These are phyloP conservation scores for Niveomyces coronatus DNA, from an alignment of 2,329 filamentous ascomycete genomes.

Conservation along the genomic window DNA sequence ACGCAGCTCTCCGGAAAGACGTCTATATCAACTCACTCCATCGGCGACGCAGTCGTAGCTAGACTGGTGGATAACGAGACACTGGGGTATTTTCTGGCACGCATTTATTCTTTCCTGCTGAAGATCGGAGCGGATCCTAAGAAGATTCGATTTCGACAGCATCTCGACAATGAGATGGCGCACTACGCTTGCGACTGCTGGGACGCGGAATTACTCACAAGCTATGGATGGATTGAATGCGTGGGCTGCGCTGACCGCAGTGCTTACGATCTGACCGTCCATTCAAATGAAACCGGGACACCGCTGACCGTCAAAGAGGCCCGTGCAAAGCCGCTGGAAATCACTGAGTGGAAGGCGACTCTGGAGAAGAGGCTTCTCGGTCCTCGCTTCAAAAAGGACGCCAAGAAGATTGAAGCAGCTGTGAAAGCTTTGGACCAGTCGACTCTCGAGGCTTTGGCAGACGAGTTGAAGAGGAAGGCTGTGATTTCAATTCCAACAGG, in stretches of 20 bases:
- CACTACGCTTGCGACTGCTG: constrained; percentile 63
- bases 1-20: constrained; percentile 53
- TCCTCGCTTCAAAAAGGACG: constrained; percentile 57
- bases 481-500: constrained; percentile 9
- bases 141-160: constrained; percentile 60
- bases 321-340: constrained; percentile 46
- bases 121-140: constrained; percentile 50
- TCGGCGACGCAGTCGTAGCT: constrained; percentile 51
- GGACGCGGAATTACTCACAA: constrained; percentile 58
- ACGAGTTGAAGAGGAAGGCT: constrained; percentile 10
- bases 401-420: constrained; percentile 52
- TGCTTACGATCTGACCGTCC: constrained; percentile 56
- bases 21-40: constrained; percentile 41
- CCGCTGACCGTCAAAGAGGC: constrained; percentile 51
- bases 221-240: constrained; percentile 62
- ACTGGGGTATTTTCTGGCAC: constrained; percentile 57
- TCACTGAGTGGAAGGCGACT: constrained; percentile 54
- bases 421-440: constrained; percentile 51
- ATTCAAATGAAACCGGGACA: constrained; percentile 53
- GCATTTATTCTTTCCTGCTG: constrained; percentile 53
- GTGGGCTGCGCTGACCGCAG: constrained; percentile 59
- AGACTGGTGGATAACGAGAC: constrained; percentile 59
- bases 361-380: constrained; percentile 60
- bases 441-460: constrained; percentile 44
- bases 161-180: constrained; percentile 63